Conservation (phyloP, 441 rosid genomes). For the Arabidopsis lyrata region DNA sequence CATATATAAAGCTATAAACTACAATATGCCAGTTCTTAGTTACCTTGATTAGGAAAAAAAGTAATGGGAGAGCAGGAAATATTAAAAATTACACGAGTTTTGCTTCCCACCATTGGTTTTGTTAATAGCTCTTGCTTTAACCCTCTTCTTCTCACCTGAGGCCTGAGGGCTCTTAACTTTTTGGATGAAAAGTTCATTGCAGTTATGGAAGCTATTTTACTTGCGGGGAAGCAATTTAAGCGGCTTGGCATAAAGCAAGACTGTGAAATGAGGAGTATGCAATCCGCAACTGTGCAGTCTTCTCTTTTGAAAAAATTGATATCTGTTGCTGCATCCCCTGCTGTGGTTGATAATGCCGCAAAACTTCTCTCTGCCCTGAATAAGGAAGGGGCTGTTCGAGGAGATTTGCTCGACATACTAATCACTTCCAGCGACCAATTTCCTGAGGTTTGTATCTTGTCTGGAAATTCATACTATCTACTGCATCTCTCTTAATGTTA, state of each 20-base stretch:
- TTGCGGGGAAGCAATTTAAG: slow-evolving; percentile 80
- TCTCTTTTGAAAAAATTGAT: slow-evolving; percentile 69
- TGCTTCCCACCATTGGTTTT: background rate
- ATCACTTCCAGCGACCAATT: slow-evolving; percentile 62
- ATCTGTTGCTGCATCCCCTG: slow-evolving; percentile 71
- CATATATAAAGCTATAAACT: slow-evolving; percentile 17
- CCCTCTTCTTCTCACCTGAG: slow-evolving; percentile 9
- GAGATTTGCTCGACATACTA: slow-evolving; percentile 69
- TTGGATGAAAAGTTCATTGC: slow-evolving; percentile 73
- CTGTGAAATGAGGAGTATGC: slow-evolving; percentile 43
- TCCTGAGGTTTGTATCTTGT: slow-evolving; percentile 66
- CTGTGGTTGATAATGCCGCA: slow-evolving; percentile 66
- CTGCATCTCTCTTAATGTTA: slow-evolving; percentile 13
- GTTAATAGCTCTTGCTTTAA: slow-evolving; percentile 11
- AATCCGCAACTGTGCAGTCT: slow-evolving; percentile 52
- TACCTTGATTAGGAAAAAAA: slow-evolving; percentile 19
- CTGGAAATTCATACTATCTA: slow-evolving; percentile 13
- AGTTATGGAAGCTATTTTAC: slow-evolving; percentile 81
- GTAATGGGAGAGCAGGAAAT: background rate
- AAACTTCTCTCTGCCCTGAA: slow-evolving; percentile 72
- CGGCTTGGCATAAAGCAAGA: slow-evolving; percentile 60
- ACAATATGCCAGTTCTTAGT: background rate
- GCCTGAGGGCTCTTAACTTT: slow-evolving; percentile 45
- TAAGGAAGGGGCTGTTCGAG: slow-evolving; percentile 79
- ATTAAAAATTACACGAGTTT: background rate